A percentile compares a stretch with the other conserved stretches of the same genome.
These are phyloP conservation scores for Cryptosporidium parvum DNA, from an alignment of 169 alveolate genomes.

Conservation along the genomic window DNA sequence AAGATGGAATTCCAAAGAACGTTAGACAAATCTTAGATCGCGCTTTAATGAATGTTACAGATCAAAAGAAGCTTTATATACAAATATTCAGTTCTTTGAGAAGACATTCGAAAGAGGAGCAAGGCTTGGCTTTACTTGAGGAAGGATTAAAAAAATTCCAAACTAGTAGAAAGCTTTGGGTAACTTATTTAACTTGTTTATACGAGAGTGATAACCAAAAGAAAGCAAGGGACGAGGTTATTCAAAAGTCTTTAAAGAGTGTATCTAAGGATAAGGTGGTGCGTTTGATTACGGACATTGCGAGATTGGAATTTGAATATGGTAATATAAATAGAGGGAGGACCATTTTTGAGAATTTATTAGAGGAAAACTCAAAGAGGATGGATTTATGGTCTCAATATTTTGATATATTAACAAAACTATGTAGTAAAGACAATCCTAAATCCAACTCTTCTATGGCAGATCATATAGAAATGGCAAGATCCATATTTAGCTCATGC, in stretches of 20 bases:
- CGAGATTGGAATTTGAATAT: conserved; percentile 84
- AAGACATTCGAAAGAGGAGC: conserved; percentile 7
- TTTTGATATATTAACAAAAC: conserved; percentile 77
- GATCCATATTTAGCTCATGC: conserved; percentile 48
- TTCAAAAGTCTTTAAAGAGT: conserved; percentile 55
- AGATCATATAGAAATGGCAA: conserved; percentile 38
- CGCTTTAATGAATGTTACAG: conserved; percentile 46
- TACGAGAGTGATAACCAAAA: conserved; percentile 33
- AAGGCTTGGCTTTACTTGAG: conserved; percentile 10
- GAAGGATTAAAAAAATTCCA: conserved; percentile 49
- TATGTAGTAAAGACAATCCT: background rate
- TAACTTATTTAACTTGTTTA: conserved; percentile 66
- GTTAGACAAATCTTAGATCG: conserved; percentile 28
- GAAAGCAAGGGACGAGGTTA: conserved; percentile 58
- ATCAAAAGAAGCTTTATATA: conserved; percentile 54
- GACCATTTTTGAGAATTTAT: conserved; percentile 85
- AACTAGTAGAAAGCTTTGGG: conserved; percentile 78
- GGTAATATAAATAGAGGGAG: conserved; percentile 85
- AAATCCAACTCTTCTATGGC: background rate
- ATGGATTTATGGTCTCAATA: conserved; percentile 88
- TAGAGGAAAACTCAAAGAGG: conserved; percentile 86
- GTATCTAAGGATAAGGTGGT: conserved; percentile 34
- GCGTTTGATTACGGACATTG: conserved; percentile 81
- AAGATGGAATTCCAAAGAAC: conserved; percentile 20
- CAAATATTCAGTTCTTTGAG: conserved; percentile 32